These are phyloP conservation scores for Saccharomycopsis amapae DNA, from an alignment of 805 yeast species.

Conservation along the genomic window DNA sequence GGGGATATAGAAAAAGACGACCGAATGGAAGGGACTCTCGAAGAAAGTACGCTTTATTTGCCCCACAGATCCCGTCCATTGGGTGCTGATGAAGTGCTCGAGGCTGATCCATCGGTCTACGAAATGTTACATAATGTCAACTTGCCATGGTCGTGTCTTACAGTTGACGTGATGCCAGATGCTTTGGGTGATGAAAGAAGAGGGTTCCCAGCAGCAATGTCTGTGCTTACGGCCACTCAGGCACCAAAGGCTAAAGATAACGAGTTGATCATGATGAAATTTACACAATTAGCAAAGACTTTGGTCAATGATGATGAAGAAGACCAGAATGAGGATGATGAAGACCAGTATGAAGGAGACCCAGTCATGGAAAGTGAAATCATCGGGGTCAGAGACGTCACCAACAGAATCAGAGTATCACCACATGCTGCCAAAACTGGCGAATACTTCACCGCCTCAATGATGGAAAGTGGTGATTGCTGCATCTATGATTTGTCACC, in stretches of 20 bases:
- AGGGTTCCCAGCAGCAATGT: slow-evolving; percentile 79
- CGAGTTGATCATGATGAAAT: slow-evolving; percentile 76
- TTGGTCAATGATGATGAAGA: slow-evolving; percentile 77
- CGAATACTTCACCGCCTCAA: slow-evolving; percentile 79
- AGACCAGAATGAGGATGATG: slow-evolving; percentile 67
- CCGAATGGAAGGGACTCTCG: slow-evolving; percentile 24
- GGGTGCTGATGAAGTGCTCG: slow-evolving; percentile 92
- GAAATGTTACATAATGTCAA: slow-evolving; percentile 94
- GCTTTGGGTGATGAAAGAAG: slow-evolving; percentile 81
- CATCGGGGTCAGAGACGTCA: slow-evolving; percentile 72
- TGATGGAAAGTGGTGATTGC: slow-evolving; percentile 88
- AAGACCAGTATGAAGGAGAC: slow-evolving; percentile 58
- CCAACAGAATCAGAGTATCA: slow-evolving; percentile 80
- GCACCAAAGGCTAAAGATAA: slow-evolving; percentile 83
- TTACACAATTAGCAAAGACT: slow-evolving; percentile 78
- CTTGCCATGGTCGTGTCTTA: slow-evolving; percentile 95
- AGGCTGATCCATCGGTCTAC: slow-evolving; percentile 93
- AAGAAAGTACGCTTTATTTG: slow-evolving; percentile 49
- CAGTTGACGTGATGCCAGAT: slow-evolving; percentile 86
- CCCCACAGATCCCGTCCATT: slow-evolving; percentile 87
- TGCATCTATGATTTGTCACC: slow-evolving; percentile 73
- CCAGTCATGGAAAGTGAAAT: slow-evolving; percentile 84
- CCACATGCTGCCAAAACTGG: slow-evolving; percentile 70
- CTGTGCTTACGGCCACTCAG: slow-evolving; percentile 88
- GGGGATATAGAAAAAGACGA: slow-evolving; percentile 23